These are phyloP conservation scores for Quambalaria eucalypti DNA, from an alignment of 1,284 basidiomycete species.

Conservation along the genomic window DNA sequence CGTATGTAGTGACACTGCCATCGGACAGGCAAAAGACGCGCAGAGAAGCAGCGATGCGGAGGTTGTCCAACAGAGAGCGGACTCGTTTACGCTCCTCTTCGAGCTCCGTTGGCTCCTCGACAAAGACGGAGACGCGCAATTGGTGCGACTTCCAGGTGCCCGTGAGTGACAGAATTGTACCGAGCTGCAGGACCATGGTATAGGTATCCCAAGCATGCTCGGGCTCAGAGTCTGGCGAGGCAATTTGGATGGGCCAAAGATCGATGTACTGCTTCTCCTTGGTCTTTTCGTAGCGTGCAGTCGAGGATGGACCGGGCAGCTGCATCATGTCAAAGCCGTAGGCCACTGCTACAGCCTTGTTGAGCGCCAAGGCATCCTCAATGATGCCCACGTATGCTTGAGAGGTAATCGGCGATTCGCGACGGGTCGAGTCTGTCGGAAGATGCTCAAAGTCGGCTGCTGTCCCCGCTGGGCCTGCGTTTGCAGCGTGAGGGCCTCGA, in stretches of 20 bases:
- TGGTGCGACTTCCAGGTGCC: constrained; percentile 43
- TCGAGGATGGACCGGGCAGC: constrained; percentile 17
- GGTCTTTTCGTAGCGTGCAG: constrained; percentile 4
- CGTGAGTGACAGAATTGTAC: constrained; percentile 43
- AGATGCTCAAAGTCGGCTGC: constrained; percentile 6
- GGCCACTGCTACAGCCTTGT: constrained; percentile 43
- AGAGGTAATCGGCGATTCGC: constrained; percentile 37
- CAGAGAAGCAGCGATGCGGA: constrained; percentile 42
- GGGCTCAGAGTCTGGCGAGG: constrained; percentile 27
- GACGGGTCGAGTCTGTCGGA: constrained; percentile 35
- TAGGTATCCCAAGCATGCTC: constrained; percentile 44
- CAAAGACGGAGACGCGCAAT: constrained; percentile 44
- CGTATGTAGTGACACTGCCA: constrained; percentile 32
- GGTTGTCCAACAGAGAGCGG: constrained; percentile 39
- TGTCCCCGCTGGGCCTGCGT: too few species aligned
- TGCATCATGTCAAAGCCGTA: constrained; percentile 41
- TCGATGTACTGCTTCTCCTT: constrained; percentile 34
- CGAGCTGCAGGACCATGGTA: constrained; percentile 46
- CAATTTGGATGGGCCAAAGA: constrained; percentile 45
- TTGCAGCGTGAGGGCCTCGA: constrained; percentile 10
- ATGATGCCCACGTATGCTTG: constrained; percentile 44
- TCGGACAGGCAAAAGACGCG: constrained; percentile 40
- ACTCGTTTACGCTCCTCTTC: constrained; percentile 36
- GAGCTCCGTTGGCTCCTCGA: constrained; percentile 38
- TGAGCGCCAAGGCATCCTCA: constrained; percentile 45